phyloP scores from a whole-genome alignment of 768 basidiomycete species.

The Lactarius pseudohatsudake region DNA sequence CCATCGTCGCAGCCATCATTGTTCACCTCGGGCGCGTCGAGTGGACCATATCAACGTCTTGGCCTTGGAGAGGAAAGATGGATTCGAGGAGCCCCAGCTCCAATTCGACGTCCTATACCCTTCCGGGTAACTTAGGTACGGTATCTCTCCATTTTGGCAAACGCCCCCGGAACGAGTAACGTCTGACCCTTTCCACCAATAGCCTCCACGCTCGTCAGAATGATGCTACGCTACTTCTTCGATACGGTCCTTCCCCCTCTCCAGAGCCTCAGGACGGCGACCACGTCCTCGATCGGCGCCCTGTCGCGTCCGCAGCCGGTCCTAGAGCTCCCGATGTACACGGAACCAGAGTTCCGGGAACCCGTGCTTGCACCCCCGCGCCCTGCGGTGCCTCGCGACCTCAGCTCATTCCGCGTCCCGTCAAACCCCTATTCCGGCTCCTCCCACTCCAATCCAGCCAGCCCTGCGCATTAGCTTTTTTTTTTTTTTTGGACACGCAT shows the following conservation, averaged over 20 bases:
- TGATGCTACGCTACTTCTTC: conserved; percentile 14
- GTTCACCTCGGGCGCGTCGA: conserved; percentile 6
- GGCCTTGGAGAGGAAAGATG: neutral
- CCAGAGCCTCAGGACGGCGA: conserved; percentile 10
- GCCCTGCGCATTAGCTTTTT: neutral
- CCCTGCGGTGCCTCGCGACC: conserved; percentile 18
- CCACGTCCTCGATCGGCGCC: neutral
- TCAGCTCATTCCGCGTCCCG: conserved; percentile 21
- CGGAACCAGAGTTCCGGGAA: conserved; percentile 4
- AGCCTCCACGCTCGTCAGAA: conserved; percentile 14
- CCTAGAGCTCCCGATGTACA: conserved; percentile 11
- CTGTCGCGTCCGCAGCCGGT: neutral
- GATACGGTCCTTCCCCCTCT: conserved; percentile 12
- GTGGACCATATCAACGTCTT: neutral
- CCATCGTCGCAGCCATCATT: conserved; percentile 7
- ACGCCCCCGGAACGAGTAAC: too few relatives aligned
- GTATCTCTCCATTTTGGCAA: too few relatives aligned
- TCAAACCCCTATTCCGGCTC: conserved; percentile 16
- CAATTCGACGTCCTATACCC: neutral
- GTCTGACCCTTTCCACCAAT: neutral
- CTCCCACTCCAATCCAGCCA: neutral
- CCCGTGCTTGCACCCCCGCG: conserved; percentile 7
- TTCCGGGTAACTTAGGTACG: conserved; percentile 2
- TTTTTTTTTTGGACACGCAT: too few relatives aligned
- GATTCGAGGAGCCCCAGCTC: neutral